Evolutionary conservation across 805 yeast genomes (phyloP).

Genomic region (Kodamaea kaohsiungensis): DNA sequence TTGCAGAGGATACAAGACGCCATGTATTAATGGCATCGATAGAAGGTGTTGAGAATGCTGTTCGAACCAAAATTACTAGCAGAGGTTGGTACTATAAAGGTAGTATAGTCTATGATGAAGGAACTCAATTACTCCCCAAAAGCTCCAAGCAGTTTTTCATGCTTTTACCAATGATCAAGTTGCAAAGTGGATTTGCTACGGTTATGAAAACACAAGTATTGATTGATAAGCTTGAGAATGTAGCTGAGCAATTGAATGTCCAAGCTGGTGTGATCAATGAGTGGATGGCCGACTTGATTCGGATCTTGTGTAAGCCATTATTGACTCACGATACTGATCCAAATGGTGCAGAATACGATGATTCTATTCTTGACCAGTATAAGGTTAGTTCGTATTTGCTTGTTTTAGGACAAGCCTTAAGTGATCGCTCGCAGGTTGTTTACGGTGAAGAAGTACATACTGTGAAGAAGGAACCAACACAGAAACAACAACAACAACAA

Average conservation of each 20-base stretch:
- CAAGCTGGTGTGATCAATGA: constrained; percentile 54
- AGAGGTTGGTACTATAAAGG: constrained; percentile 18
- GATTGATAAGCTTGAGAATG: constrained; percentile 18
- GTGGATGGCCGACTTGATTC: constrained; percentile 49
- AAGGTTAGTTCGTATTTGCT: constrained; percentile 60
- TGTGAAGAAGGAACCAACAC: background rate
- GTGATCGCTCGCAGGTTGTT: constrained; percentile 34
- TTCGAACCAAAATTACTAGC: constrained; percentile 23
- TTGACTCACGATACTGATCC: constrained; percentile 48
- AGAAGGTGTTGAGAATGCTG: constrained; percentile 26
- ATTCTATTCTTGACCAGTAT: constrained; percentile 75
- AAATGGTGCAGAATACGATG: constrained; percentile 77
- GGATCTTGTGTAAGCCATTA: constrained; percentile 50
- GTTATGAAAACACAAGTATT: constrained; percentile 22
- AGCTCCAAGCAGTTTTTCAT: constrained; percentile 34
- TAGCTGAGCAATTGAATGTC: constrained; percentile 41
- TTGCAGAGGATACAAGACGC: constrained; percentile 39
- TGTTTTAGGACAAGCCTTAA: constrained; percentile 44
- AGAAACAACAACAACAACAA: background rate
- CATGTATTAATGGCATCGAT: constrained; percentile 33
- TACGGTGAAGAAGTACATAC: constrained; percentile 30
- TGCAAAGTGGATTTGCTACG: constrained; percentile 16
- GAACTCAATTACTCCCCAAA: constrained; percentile 31
- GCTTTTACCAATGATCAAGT: constrained; percentile 28
- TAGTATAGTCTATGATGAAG: constrained; percentile 26